These are phyloP conservation scores for Fusarium pseudoanthophilum DNA, from an alignment of 2,329 filamentous ascomycete genomes.

Conservation along the genomic window DNA sequence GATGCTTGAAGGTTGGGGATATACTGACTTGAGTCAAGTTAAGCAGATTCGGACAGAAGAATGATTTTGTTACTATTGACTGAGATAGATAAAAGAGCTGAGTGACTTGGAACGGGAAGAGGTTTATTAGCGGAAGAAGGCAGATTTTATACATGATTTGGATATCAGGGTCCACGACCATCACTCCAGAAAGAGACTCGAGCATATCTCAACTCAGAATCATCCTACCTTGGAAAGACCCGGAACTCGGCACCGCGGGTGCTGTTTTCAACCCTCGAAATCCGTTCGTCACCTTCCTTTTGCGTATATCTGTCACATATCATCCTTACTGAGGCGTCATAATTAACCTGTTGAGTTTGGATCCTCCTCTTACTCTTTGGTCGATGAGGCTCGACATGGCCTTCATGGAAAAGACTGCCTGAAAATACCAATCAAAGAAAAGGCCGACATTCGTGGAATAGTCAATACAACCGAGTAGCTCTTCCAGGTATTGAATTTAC, in stretches of 20 bases:
- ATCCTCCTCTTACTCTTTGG: not conserved
- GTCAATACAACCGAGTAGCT: rapidly evolving
- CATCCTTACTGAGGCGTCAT: not conserved
- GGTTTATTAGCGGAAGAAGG: no score
- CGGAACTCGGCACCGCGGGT: not conserved
- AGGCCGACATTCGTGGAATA: rapidly evolving
- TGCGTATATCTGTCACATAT: not conserved
- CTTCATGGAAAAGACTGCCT: not conserved
- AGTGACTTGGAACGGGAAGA: rapidly evolving
- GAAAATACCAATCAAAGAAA: not conserved
- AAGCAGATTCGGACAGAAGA: not conserved
- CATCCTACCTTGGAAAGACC: no score
- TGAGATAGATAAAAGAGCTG: rapidly evolving
- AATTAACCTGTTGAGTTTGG: not conserved
- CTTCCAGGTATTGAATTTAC: rapidly evolving
- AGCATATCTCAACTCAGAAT: not conserved
- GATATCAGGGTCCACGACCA: no score
- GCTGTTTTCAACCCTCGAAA: no score
- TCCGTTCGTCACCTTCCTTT: not conserved
- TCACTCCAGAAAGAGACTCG: no score
- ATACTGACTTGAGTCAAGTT: not conserved
- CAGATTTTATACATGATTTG: no score
- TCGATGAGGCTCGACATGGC: not conserved
- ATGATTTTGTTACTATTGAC: rapidly evolving
- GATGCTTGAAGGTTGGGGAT: not conserved